Evolutionary conservation across 2,329 filamentous ascomycete genomes (phyloP).

Genomic region (Alternaria arborescens): DNA sequence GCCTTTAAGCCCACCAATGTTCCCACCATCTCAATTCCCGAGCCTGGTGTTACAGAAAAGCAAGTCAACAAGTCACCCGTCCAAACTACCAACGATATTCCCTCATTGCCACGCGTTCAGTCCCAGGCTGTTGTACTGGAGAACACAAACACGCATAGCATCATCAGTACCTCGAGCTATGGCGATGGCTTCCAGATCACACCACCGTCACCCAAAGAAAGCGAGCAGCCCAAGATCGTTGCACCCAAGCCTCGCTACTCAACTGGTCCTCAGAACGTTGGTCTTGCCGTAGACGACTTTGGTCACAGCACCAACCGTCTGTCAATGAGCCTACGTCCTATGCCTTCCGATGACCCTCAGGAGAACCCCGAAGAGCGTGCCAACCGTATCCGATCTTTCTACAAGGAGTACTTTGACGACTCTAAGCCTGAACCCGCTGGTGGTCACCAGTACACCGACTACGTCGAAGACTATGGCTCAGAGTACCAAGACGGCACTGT

Average conservation of each 20-base stretch:
- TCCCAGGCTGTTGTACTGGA: slow-evolving; percentile 49
- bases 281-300: slow-evolving; percentile 43
- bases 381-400: slow-evolving; percentile 97
- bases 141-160: slow-evolving; percentile 47
- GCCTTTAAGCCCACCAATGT: slow-evolving; percentile 49
- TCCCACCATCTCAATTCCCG: slow-evolving; percentile 34
- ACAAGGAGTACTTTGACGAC: slow-evolving; percentile 99
- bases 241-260: slow-evolving; percentile 44
- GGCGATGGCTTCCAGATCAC: slow-evolving; percentile 63
- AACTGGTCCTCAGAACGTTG: slow-evolving; percentile 21
- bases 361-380: slow-evolving; percentile 95
- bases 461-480: slow-evolving; percentile 79
- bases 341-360: slow-evolving; percentile 84
- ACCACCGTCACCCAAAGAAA: slow-evolving; percentile 51
- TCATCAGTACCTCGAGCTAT: slow-evolving; percentile 63
- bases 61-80: slow-evolving; percentile 38
- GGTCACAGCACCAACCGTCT: slow-evolving; percentile 58
- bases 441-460: slow-evolving; percentile 56
- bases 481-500: slow-evolving; percentile 71
- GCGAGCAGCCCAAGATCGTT: slow-evolving; percentile 31
- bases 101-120: slow-evolving; percentile 41
- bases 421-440: slow-evolving; percentile 61
- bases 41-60: slow-evolving; percentile 28
- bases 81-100: slow-evolving; percentile 27
- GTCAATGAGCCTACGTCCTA: slow-evolving; percentile 75